Evolutionary conservation across 352 stramenopile species (phyloP).

Genomic region (Phytophthora crassamura): DNA sequence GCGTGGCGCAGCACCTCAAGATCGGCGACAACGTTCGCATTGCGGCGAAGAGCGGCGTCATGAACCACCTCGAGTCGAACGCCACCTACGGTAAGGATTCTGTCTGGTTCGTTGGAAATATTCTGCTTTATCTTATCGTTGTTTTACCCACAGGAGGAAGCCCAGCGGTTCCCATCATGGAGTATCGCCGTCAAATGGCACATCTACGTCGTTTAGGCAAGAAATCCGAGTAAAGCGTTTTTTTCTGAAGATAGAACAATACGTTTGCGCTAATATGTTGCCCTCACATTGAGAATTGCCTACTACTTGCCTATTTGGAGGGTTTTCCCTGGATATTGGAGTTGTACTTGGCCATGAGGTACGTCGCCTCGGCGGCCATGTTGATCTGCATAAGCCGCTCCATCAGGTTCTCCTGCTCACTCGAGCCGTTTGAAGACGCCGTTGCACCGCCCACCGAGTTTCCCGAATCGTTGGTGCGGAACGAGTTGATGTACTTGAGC

Average conservation of each 20-base stretch:
- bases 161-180: conserved; percentile 80
- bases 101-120: background rate
- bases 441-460: conserved; percentile 11
- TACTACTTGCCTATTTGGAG: conserved; percentile 17
- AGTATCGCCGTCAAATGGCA: conserved; percentile 78
- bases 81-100: conserved; percentile 58
- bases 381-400: conserved; percentile 72
- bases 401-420: conserved; percentile 57
- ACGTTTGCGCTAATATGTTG: conserved; percentile 9
- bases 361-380: conserved; percentile 69
- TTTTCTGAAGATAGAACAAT: conserved; percentile 8
- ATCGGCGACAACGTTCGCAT: conserved; percentile 89
- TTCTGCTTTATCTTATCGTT: conserved; percentile 4
- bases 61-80: conserved; percentile 66
- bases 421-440: conserved; percentile 23
- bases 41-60: conserved; percentile 86
- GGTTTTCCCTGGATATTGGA: conserved; percentile 47
- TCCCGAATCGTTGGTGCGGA: conserved; percentile 38
- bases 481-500: conserved; percentile 74
- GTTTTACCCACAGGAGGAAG: conserved; percentile 53
- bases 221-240: conserved; percentile 38
- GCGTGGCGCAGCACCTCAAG: conserved; percentile 79
- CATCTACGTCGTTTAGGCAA: conserved; percentile 56
- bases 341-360: conserved; percentile 80
- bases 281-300: too few relatives aligned